A percentile compares a stretch with the other conserved stretches of the same genome.
phyloP scores from a whole-genome alignment of 2,329 filamentous ascomycete genomes.

The Sarocladium kiliense region DNA sequence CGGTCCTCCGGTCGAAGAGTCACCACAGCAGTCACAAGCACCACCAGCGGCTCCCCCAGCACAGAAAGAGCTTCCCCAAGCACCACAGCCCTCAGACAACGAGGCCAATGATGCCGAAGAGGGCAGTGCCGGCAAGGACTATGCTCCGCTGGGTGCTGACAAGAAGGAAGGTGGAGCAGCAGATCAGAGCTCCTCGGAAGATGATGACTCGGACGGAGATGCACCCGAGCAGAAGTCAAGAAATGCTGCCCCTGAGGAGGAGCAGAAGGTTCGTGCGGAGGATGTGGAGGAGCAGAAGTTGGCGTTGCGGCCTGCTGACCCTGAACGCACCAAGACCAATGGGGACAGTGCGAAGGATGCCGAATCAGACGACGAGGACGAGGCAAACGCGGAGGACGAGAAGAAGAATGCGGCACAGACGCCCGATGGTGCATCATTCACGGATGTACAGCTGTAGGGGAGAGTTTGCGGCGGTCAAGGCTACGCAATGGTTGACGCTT shows the following conservation, averaged over 20 bases:
- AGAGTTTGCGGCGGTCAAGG: too few species aligned
- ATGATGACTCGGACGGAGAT: constrained; percentile 20
- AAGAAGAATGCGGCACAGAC: constrained; percentile 38
- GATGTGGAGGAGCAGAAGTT: constrained; percentile 51
- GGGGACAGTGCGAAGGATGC: constrained; percentile 25
- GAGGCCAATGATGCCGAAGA: constrained; percentile 15
- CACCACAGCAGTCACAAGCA: constrained; percentile 18
- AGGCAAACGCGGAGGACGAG: constrained; percentile 26
- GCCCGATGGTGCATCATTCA: constrained; percentile 55
- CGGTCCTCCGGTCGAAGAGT: constrained; percentile 33
- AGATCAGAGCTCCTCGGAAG: constrained; percentile 19
- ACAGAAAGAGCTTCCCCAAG: constrained; percentile 28
- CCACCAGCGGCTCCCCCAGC: constrained; percentile 21
- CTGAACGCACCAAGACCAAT: constrained; percentile 10
- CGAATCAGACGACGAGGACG: constrained; percentile 21
- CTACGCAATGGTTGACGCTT: too few species aligned
- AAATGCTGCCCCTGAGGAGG: constrained; percentile 26
- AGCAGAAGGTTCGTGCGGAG: constrained; percentile 52
- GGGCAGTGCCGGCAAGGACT: constrained; percentile 21
- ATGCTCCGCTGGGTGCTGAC: constrained; percentile 22
- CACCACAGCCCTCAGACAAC: constrained; percentile 15
- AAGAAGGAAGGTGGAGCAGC: constrained; percentile 16
- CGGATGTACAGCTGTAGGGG: constrained; percentile 54
- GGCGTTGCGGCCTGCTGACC: constrained; percentile 36
- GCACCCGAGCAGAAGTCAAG: constrained; percentile 24